Percentiles rank a stretch among this genome's conserved stretches.
These are phyloP conservation scores for Camelina neglecta DNA, from an alignment of 345 rosid species.

Conservation along the genomic window DNA sequence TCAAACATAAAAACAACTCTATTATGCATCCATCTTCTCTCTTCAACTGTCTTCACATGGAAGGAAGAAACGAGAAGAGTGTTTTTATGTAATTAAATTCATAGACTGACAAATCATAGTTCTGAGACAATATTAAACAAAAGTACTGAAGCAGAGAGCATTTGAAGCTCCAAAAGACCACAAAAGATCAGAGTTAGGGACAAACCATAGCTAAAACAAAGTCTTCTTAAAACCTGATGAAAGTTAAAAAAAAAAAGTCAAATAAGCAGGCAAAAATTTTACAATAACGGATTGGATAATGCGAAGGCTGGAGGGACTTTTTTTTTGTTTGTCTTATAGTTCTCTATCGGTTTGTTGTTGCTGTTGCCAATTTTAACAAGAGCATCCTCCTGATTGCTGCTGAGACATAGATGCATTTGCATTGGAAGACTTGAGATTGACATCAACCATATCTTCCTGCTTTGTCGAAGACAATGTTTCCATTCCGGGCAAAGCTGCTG, in stretches of 20 bases:
- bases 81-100: conserved; percentile 5
- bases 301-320: background rate
- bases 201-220: conserved; percentile 31
- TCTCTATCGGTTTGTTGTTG: conserved; percentile 30
- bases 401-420: conserved; percentile 65
- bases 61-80: conserved; percentile 24
- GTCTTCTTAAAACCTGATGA: conserved; percentile 26
- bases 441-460: conserved; percentile 96
- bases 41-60: conserved; percentile 28
- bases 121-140: background rate
- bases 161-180: conserved; percentile 29
- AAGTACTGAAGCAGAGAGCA: conserved; percentile 31
- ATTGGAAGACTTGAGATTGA: conserved; percentile 82
- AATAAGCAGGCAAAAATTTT: conserved; percentile 41
- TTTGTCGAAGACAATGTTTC: conserved; percentile 87
- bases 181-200: conserved; percentile 22
- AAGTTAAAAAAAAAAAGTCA: background rate
- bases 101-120: conserved; percentile 26
- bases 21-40: conserved; percentile 13
- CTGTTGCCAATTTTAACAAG: conserved; percentile 54
- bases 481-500: conserved; percentile 94
- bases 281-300: conserved; percentile 29
- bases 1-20: background rate
- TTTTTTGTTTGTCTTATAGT: background rate
- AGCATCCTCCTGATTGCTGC: conserved; percentile 79